A percentile compares a stretch with the other conserved stretches of the same genome.
Conservation (phyloP, 768 basidiomycete species). For the Collybiopsis confluens region DNA sequence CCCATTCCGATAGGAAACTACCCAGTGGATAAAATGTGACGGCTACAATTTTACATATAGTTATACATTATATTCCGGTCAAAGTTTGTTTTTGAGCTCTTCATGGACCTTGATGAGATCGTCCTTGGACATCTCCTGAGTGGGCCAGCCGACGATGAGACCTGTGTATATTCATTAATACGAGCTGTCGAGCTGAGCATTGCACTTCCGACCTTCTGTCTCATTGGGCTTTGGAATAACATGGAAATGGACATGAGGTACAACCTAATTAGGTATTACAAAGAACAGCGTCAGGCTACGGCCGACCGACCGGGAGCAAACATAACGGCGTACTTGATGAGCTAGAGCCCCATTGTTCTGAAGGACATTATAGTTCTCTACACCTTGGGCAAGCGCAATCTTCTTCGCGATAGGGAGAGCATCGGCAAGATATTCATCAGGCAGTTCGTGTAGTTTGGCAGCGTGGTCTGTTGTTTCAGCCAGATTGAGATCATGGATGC, state of each 20-base stretch:
- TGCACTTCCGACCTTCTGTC: slow-evolving; percentile 44
- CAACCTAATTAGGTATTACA: too few species aligned
- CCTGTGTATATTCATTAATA: too few species aligned
- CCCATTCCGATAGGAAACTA: slow-evolving; percentile 50
- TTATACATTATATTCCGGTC: too few species aligned
- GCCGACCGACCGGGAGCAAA: neutral
- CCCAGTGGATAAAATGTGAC: neutral
- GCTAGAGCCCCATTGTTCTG: slow-evolving; percentile 70
- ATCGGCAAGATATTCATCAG: slow-evolving; percentile 80
- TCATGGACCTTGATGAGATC: slow-evolving; percentile 56
- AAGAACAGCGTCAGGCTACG: too few species aligned
- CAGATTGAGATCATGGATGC: neutral
- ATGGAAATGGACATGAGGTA: slow-evolving; percentile 91
- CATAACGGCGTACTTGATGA: slow-evolving; percentile 42
- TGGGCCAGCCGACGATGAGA: slow-evolving; percentile 80
- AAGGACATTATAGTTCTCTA: slow-evolving; percentile 83
- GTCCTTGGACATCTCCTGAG: slow-evolving; percentile 52
- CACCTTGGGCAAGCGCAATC: slow-evolving; percentile 72
- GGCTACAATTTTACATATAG: too few species aligned
- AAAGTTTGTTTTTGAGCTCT: slow-evolving; percentile 57
- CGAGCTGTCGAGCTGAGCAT: too few species aligned
- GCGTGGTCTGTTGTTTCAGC: slow-evolving; percentile 60
- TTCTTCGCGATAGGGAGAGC: slow-evolving; percentile 81
- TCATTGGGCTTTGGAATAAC: slow-evolving; percentile 85
- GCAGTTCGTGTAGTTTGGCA: slow-evolving; percentile 80